These are phyloP conservation scores for Plenodomus biglobosus DNA, from an alignment of 2,329 filamentous ascomycete genomes.

Conservation along the genomic window DNA sequence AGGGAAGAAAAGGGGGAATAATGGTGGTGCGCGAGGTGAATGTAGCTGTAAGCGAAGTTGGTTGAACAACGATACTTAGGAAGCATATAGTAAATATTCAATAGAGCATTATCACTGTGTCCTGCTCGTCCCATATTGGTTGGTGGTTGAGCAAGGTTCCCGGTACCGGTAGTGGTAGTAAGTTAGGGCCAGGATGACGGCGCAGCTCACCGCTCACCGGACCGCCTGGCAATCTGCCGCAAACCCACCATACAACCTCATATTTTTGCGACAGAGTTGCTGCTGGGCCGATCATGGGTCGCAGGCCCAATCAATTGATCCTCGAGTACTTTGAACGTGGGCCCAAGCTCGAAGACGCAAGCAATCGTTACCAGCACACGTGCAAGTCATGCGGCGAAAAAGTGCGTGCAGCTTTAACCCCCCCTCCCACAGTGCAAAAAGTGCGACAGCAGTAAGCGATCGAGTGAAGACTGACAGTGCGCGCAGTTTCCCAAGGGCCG, in stretches of 20 bases:
- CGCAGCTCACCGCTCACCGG: conserved; percentile 3
- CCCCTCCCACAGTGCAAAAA: conserved; percentile 11
- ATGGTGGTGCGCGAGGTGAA: not conserved
- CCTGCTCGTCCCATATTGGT: too few species aligned
- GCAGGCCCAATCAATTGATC: conserved; percentile 81
- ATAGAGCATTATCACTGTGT: too few species aligned
- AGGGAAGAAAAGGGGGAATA: conserved; percentile 6
- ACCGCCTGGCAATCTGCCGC: not conserved
- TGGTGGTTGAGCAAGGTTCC: too few species aligned
- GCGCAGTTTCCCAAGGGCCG: conserved; percentile 78
- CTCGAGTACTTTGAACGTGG: conserved; percentile 87
- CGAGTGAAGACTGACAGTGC: conserved; percentile 23
- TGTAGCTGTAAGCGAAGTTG: not conserved
- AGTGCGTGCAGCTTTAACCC: conserved; percentile 23
- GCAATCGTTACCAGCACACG: conserved; percentile 88
- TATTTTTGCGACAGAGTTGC: not conserved
- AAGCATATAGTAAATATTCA: too few species aligned
- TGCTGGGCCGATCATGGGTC: conserved; percentile 62
- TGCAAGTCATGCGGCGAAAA: conserved; percentile 86
- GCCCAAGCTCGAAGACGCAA: conserved; percentile 81
- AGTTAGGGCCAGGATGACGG: too few species aligned
- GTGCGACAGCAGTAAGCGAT: not conserved
- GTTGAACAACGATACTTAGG: too few species aligned
- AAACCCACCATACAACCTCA: not conserved
- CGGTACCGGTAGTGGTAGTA: too few species aligned